Evolutionary conservation across 2,329 filamentous ascomycete genomes (phyloP), one percentile per base, ranked within the genome.

Genomic region (Trichophyton benhamiae): DNA sequence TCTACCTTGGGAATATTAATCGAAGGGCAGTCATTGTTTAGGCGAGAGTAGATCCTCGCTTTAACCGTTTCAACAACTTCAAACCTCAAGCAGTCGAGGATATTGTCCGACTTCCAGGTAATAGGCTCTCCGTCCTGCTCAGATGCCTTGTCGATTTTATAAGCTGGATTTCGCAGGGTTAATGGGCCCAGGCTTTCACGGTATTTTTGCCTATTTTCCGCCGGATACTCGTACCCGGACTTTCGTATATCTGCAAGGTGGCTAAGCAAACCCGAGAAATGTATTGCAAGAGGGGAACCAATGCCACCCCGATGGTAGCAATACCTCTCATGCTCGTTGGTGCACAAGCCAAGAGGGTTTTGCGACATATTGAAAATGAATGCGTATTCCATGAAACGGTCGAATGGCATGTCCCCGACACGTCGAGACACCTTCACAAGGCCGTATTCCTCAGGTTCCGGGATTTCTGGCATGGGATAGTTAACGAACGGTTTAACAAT

Each of bases 401-500:
- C 65, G 49, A 70, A 70, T 5, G 69, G 67, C 3, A 72, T 63
- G 0, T 82, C 66, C 1, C 80, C 70, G 57, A 83, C 72, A 1
- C 68, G 74, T 0, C 72, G 69, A 0, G 66, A 74, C 59, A 80
- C 74, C 7, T 76, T 74, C 2, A 71, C 69, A 57, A 86, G 78
- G 0, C 78, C 77, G 62, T 82, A 82, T 8, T 74, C 63, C 3
- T 75, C 69, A 2, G 74, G 69, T 0, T 74, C 65, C 17, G 69
- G 75, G 9, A 69, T 65, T 5, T 69, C 53, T 7, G 62, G 42
- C 22, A 80, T 72, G 2, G 77, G 74, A 0, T 80, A 78, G 67
- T 85, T 85, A 2, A 66, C 63, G 67, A 86, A 86, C 0, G 71
- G 73, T 0, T 69, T 62, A 0, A 82, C 80, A 0, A 86, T 75